phyloP scores from a whole-genome alignment of 306 rosid species.

The Cyclanthera cordifolia region DNA sequence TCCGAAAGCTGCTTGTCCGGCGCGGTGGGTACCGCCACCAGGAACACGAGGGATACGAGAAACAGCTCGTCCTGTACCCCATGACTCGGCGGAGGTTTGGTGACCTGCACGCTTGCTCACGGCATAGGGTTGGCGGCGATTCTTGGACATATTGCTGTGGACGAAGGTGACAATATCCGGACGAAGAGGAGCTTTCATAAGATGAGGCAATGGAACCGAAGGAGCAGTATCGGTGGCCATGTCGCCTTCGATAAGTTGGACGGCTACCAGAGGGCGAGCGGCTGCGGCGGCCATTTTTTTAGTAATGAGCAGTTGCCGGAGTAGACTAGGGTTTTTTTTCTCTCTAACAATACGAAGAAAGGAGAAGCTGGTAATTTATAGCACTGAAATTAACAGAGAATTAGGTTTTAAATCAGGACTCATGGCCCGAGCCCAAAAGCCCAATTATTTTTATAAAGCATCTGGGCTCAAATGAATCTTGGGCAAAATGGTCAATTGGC shows the following conservation, averaged over 20 bases:
- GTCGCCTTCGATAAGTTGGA: conserved; percentile 63
- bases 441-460: background rate
- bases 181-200: conserved; percentile 58
- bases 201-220: conserved; percentile 48
- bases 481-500: too few species aligned
- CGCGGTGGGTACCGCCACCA: conserved; percentile 88
- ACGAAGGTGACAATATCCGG: conserved; percentile 67
- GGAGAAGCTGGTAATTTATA: background rate
- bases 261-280: conserved; percentile 66
- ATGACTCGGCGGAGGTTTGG: conserved; percentile 81
- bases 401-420: background rate
- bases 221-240: conserved; percentile 43
- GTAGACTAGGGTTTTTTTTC: conserved; percentile 26
- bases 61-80: conserved; percentile 92
- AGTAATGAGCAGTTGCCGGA: background rate
- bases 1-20: conserved; percentile 80
- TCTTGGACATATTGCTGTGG: conserved; percentile 58
- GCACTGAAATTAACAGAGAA: background rate
- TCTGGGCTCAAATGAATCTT: background rate
- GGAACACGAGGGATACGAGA: conserved; percentile 91
- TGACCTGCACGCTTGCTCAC: conserved; percentile 67
- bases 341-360: background rate
- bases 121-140: conserved; percentile 67
- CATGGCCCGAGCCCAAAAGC: background rate
- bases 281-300: conserved; percentile 56